Conservation (phyloP, 2,329 filamentous ascomycete genomes). For the Macroventuria anomochaeta region DNA sequence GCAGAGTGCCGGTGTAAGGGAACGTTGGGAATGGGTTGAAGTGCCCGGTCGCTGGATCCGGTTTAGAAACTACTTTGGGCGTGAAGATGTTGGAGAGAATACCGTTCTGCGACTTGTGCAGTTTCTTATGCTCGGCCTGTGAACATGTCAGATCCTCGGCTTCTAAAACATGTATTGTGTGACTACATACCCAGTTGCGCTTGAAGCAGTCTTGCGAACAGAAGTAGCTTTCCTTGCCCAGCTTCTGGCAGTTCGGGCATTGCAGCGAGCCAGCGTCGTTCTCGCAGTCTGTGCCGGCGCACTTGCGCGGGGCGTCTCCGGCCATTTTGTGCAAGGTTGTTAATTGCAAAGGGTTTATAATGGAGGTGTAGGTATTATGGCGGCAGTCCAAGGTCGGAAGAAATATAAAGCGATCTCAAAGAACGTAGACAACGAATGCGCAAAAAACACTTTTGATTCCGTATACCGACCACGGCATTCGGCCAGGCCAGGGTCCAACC, state of each 20-base stretch:
- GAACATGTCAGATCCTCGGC: conserved; percentile 29
- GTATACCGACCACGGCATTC: neutral
- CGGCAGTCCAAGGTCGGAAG: neutral
- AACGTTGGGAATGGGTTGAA: conserved; percentile 94
- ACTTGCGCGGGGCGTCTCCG: conserved; percentile 66
- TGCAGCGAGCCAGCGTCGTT: conserved; percentile 87
- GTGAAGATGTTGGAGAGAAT: conserved; percentile 74
- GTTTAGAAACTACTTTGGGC: conserved; percentile 87
- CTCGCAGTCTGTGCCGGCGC: conserved; percentile 80
- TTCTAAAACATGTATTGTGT: conserved; percentile 17
- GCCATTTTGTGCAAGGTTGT: conserved; percentile 35
- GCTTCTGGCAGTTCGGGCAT: conserved; percentile 93
- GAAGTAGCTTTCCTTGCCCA: conserved; percentile 91
- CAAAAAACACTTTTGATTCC: conserved; percentile 1
- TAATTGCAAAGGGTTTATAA: neutral
- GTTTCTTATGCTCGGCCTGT: conserved; percentile 80
- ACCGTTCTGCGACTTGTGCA: conserved; percentile 82
- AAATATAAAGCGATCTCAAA: conserved; percentile 9
- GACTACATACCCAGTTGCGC: conserved; percentile 83
- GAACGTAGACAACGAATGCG: conserved; percentile 5
- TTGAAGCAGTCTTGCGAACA: conserved; percentile 99
- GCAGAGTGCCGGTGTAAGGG: conserved; percentile 77
- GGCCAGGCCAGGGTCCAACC: conserved; percentile 24
- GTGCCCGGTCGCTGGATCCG: conserved; percentile 84
- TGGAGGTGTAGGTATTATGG: neutral